A percentile compares a stretch with the other conserved stretches of the same genome.
Evolutionary conservation across 2,329 filamentous ascomycete genomes (phyloP).

Genomic region (Penicillium sp.): DNA sequence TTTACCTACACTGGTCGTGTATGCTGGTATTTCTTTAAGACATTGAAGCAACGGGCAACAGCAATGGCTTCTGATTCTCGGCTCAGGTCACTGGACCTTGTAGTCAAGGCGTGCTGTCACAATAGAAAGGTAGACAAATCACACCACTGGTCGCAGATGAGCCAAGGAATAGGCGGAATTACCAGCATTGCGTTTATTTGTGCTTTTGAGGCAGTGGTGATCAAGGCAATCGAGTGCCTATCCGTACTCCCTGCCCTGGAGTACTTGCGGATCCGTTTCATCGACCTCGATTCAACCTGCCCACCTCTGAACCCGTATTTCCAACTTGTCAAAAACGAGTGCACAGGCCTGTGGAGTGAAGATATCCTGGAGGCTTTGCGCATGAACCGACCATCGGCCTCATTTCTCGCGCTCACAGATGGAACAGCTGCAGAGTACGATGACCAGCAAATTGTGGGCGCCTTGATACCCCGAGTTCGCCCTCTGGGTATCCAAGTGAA

Average conservation of each 20-base stretch:
- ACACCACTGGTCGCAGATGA: not conserved
- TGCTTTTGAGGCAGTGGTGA: conserved; percentile 66
- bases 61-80: conserved; percentile 19
- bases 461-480: not conserved
- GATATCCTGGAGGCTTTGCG: conserved; percentile 61
- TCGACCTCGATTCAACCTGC: conserved; percentile 70
- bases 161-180: conserved; percentile 54
- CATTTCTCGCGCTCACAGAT: conserved; percentile 63
- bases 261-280: conserved; percentile 69
- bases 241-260: conserved; percentile 58
- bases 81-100: conserved; percentile 67
- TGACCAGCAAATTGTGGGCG: not conserved
- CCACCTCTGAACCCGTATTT: conserved; percentile 73
- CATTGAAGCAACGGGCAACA: conserved; percentile 51
- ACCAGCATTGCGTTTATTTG: conserved; percentile 70
- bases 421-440: conserved; percentile 44
- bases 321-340: conserved; percentile 58
- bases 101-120: conserved; percentile 72
- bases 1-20: conserved; percentile 70
- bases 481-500: not conserved
- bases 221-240: conserved; percentile 62
- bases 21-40: conserved; percentile 66
- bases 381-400: conserved; percentile 56
- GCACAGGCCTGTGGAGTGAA: conserved; percentile 71
- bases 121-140: conserved; percentile 12